Evolutionary conservation across 1,284 basidiomycete species (phyloP), one percentile per base, ranked within the genome.

Genomic region (Schizopora paradoxa): DNA sequence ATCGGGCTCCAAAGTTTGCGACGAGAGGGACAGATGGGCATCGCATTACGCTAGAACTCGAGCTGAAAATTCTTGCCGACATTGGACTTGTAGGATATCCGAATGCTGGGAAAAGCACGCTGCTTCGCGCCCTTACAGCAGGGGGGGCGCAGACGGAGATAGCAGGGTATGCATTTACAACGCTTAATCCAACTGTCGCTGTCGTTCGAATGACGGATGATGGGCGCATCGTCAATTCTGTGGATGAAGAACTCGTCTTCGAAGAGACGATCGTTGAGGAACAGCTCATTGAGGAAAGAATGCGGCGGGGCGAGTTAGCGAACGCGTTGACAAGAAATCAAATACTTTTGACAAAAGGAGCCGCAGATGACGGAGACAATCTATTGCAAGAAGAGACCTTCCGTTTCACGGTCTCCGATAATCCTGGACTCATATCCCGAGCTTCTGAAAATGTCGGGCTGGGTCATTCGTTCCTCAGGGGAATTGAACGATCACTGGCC

Each of bases 391-490:
- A 54, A 13, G 92, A 95, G 63, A 67, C 71, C 2, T 85, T 89
- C 60, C 78, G 95, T 2, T 93, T 98, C 67, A 94, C 90, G 1
- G 83, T 99, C 47, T 89, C 93, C n/a, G 95, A 99, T 66, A 96
- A 98, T 59, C 95, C 96, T 0, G 95, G 95, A 8, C 79, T 99
- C 23, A 85, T 98, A 40, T 76, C 79, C 5, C 75, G 78, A 7
- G 91, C 94, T 1, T 88, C 91, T 6, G 79, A 88, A 54, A 90
- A 95, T 62, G 81, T 92, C 33, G 95, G 95, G 1, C 74, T 99
- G 0, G 96, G 96, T 0, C 93, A 98, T 63, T 86, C 87, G 0
- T 99, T 99, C 69, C 66, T 99, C 19, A 81, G 92, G 2, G 88
- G 91, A 5, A 90, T 98, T 62, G 95, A 99, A 61, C 82, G 95